These are phyloP conservation scores for Boletus rufocinnamomeus DNA, from an alignment of 768 basidiomycete genomes.

Conservation along the genomic window DNA sequence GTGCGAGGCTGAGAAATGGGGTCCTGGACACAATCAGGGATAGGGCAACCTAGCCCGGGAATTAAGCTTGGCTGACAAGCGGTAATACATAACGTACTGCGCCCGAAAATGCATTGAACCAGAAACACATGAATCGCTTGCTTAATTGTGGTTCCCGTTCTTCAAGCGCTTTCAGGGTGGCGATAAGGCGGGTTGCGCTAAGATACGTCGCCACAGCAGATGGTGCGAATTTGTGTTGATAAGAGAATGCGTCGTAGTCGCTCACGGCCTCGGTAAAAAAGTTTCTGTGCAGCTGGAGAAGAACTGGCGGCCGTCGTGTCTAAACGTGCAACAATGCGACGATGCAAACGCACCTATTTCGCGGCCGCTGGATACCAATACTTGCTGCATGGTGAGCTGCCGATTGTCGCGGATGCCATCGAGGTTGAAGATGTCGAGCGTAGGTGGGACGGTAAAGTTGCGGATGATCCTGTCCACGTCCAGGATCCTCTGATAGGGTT, in stretches of 20 bases:
- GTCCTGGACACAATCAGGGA: slow-evolving; percentile 65
- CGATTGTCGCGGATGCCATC: slow-evolving; percentile 44
- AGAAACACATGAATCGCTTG: slow-evolving; percentile 67
- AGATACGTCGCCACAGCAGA: slow-evolving; percentile 72
- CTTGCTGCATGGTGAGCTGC: slow-evolving; percentile 65
- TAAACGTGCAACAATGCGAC: slow-evolving; percentile 5
- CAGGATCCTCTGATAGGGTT: slow-evolving; percentile 52
- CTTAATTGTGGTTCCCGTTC: slow-evolving; percentile 60
- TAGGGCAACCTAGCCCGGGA: slow-evolving; percentile 52
- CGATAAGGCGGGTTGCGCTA: slow-evolving; percentile 57
- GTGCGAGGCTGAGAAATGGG: slow-evolving; percentile 57
- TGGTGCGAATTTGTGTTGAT: slow-evolving; percentile 63
- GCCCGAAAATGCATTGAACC: slow-evolving; percentile 75
- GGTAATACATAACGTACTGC: slow-evolving; percentile 47
- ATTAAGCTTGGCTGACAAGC: slow-evolving; percentile 1
- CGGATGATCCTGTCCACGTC: slow-evolving; percentile 56
- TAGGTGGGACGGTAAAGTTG: slow-evolving; percentile 53
- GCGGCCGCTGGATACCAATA: slow-evolving; percentile 57
- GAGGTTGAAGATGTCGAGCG: slow-evolving; percentile 46
- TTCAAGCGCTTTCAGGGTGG: slow-evolving; percentile 56
- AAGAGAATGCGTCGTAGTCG: slow-evolving; percentile 51
- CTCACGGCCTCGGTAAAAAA: slow-evolving; percentile 70
- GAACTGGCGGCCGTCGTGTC: slow-evolving; percentile 41
- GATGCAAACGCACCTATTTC: slow-evolving; percentile 54
- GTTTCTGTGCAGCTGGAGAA: slow-evolving; percentile 67